Evolutionary conservation across 805 yeast genomes (phyloP), one percentile per base, ranked within the genome.

Genomic region (Maudiozyma bulderi): DNA sequence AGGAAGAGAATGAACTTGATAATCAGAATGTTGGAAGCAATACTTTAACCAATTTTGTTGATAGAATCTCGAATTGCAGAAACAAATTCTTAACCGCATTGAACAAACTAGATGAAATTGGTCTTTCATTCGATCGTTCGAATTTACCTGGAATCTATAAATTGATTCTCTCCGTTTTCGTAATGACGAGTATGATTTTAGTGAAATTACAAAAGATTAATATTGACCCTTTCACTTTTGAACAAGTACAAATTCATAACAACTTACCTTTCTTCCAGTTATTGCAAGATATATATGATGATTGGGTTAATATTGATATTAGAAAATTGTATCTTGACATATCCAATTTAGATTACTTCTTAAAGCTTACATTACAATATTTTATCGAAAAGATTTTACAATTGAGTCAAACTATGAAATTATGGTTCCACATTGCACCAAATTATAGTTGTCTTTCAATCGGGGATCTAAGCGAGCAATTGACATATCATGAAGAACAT

Each of bases 171-270:
- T 44, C 58, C 4, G 62, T 59, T 1, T 58, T 59, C 46, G 51
- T 62, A 7, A 50, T 63, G 9, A 49, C 62, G 32, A 57, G 54
- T 41, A 55, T 63, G 53, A 47, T 61, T 2, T 41, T 57, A 20
- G 45, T 53, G 14, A 49, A 45, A 26, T 40, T 43, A 6, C 35
- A 48, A 32, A 51, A 46, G 28, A 47, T 49, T 11, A 47, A 49
- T 8, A 54, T 64, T 28, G 55, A 57, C 45, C 68, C 68, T 3
- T 64, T 64, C 46, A 65, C 59, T 46, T 55, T 53, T 35, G 67
- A 64, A 40, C 64, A 62, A 50, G 37, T 63, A 8, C 60, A 56
- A 40, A 51, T 61, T 29, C 6, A 41, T 28, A 50, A 53, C n/a
- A 44, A 54, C 1, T 40, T 39, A 9, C 47, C 49, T 2, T 45